These are phyloP conservation scores for Melaleuca quinquenervia DNA, from an alignment of 345 rosid species.

Conservation along the genomic window DNA sequence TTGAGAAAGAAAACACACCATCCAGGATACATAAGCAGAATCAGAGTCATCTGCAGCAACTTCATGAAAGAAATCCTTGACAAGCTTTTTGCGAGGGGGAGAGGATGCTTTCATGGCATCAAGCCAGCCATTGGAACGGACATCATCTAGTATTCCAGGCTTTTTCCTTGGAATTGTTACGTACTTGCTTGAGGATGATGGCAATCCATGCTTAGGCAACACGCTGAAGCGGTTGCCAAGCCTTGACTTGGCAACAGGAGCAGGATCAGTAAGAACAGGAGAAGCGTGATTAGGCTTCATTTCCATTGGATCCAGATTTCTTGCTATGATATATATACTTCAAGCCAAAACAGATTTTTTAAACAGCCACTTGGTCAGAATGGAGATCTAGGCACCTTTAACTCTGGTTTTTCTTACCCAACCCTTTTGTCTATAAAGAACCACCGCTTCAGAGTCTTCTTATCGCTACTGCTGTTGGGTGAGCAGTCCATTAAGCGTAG, in stretches of 20 bases:
- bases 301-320: slow-evolving; percentile 42
- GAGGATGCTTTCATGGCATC: slow-evolving; percentile 95
- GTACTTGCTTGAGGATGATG: slow-evolving; percentile 40
- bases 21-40: slow-evolving; percentile 54
- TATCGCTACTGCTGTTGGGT: slow-evolving; percentile 46
- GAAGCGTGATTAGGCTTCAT: slow-evolving; percentile 53
- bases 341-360: not conserved
- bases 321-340: slow-evolving; percentile 3
- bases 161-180: slow-evolving; percentile 41
- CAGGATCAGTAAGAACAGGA: slow-evolving; percentile 65
- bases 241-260: slow-evolving; percentile 50
- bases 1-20: slow-evolving; percentile 28
- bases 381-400: slow-evolving; percentile 1
- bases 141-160: slow-evolving; percentile 68
- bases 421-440: slow-evolving; percentile 85
- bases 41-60: slow-evolving; percentile 51
- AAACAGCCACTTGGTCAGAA: slow-evolving; percentile 2
- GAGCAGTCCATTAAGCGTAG: slow-evolving; percentile 58
- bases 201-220: slow-evolving; percentile 36
- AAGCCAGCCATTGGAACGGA: slow-evolving; percentile 78
- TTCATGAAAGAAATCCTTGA: slow-evolving; percentile 43
- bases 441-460: slow-evolving; percentile 92
- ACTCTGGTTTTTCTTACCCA: slow-evolving; percentile 25
- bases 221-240: slow-evolving; percentile 45
- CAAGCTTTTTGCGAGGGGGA: slow-evolving; percentile 74